Evolutionary conservation across 257 asterid species (phyloP), one percentile per base, ranked within the genome.

Genomic region (Coffea eugenioides): DNA sequence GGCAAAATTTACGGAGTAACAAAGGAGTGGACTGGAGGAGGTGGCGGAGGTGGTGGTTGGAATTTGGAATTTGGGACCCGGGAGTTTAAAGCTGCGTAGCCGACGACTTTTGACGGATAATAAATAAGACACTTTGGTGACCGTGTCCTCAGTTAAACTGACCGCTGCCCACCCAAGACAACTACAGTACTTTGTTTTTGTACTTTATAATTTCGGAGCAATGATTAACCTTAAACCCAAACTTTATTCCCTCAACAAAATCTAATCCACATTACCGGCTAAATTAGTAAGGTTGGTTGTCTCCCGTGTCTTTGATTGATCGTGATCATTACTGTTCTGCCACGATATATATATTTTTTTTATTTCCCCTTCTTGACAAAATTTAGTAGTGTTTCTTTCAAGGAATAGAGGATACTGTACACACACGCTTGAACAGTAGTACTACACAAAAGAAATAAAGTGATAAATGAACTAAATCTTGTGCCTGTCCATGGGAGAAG

Each of bases 71-170:
- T 79, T 88, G 90, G 87, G 71, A 83, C 93, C 87, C 54, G 31
- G 39, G 10, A 68, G 62, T 82, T 79, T 86, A 69, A 86, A 80
- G 92, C 77, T 57, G 88, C 84, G 65, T 85, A 79, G 92, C 73
- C 61, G 88, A 85, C 87, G 91, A 80, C 85, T 83, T 74, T 78
- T 81, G 92, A 87, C 92, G 88, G 94, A 86, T 86, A 85, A 83
- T 88, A 39, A 85, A 83, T 88, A 39, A 39, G 43, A 39, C 43
- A 82, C 78, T 43, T 56, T 62, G 85, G 81, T 74, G 67, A 27
- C 66, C 31, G 3, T 13, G 4, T 11, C 43, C 70, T 64, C 69
- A 14, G 43, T 39, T 39, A 4, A 64, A n/a, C 39, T n/a, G 5
- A 64, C 39, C 8, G 69, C 6, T 16, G 16, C 39, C 69, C 39